Evolutionary conservation across 2,329 filamentous ascomycete genomes (phyloP).

Genomic region (Alternaria gansuensis): DNA sequence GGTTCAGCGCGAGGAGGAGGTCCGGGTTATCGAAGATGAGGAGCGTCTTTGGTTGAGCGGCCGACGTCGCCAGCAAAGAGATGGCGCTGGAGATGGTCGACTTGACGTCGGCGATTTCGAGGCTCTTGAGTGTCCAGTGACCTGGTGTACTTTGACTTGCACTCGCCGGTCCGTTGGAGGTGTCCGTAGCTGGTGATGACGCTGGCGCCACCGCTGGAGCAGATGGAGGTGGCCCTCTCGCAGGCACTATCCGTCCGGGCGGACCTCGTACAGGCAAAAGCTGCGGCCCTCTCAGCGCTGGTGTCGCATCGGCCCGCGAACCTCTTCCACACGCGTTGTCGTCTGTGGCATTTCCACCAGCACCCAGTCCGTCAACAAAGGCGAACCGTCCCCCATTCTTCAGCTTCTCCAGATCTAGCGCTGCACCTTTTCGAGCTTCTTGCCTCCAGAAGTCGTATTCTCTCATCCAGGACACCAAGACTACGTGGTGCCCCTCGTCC

Average conservation of each 20-base stretch:
- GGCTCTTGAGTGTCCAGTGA: constrained; percentile 38
- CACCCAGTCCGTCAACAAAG: constrained; percentile 77
- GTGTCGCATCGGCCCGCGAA: constrained; percentile 3
- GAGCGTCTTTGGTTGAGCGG: constrained; percentile 43
- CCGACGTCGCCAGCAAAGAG: constrained; percentile 26
- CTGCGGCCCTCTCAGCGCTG: constrained; percentile 8
- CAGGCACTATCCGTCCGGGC: constrained; percentile 30
- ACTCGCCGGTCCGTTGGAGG: constrained; percentile 4
- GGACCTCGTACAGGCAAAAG: constrained; percentile 31
- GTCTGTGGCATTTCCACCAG: constrained; percentile 56
- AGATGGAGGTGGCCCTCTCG: constrained; percentile 23
- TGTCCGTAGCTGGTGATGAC: not conserved
- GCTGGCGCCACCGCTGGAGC: constrained; percentile 5
- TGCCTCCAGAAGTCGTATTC: constrained; percentile 81
- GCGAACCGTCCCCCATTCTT: constrained; percentile 67
- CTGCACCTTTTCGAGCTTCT: constrained; percentile 73
- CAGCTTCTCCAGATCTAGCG: constrained; percentile 73
- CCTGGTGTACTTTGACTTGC: constrained; percentile 15
- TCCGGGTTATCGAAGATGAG: constrained; percentile 59
- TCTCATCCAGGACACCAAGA: constrained; percentile 84
- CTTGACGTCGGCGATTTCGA: constrained; percentile 39
- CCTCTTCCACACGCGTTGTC: constrained; percentile 5
- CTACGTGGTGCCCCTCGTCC: constrained; percentile 56
- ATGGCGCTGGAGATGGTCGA: constrained; percentile 41
- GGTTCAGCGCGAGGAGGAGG: constrained; percentile 52